Base-by-base conservation (phyloP, 2,329 filamentous ascomycete species). In the Neopestalotiopsis rosae region DNA sequence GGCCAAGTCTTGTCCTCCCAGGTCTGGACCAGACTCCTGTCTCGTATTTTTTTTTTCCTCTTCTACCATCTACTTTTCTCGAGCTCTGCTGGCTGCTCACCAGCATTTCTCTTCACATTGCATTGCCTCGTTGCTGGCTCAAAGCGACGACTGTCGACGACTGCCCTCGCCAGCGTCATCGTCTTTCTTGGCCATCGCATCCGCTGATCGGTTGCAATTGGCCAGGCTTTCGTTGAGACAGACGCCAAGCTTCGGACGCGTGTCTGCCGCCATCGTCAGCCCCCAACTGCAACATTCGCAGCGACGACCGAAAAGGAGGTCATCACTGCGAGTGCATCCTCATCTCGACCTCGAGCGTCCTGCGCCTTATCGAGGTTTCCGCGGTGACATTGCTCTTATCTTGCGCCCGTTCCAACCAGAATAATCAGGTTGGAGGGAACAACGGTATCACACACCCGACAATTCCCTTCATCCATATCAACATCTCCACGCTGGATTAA, bases 1-100 rank as follows among this genome's bases (percentile, higher is more conserved):
- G 61, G 61, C 40, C 61, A 64, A 64, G 52, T 64, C 61, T 64
- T 64, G 61, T 64, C 61, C 61, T 64, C 61, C 61, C 40, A 17
- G 30, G 20, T 64, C 61, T 64, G 61, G 20, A 17, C 61, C 13
- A n/a, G 34, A 38, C 34, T 38, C 34, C 34, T 38, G 34, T 38
- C 34, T 64, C 40, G 61, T 64, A 64, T 17, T 49, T 64, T 64
- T 38, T 61, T 62, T 62, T 40, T 13, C 20, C 20, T 34, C 38
- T 63, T 10, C 20, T 24, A 40, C 34, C 61, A 64, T 49, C 40
- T 38, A 49, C 14, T 2, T 20, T 49, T 13, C 52, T 24, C 34
- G 61, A 64, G 38, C 61, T 45, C 42, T 42, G 61, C 61, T 49
- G 61, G 61, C 61, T 24, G 40, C 34, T 45, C 61, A 14, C 34